Base-by-base conservation (phyloP, 2,329 filamentous ascomycete genomes). In the Paecilomyces formosus region DNA sequence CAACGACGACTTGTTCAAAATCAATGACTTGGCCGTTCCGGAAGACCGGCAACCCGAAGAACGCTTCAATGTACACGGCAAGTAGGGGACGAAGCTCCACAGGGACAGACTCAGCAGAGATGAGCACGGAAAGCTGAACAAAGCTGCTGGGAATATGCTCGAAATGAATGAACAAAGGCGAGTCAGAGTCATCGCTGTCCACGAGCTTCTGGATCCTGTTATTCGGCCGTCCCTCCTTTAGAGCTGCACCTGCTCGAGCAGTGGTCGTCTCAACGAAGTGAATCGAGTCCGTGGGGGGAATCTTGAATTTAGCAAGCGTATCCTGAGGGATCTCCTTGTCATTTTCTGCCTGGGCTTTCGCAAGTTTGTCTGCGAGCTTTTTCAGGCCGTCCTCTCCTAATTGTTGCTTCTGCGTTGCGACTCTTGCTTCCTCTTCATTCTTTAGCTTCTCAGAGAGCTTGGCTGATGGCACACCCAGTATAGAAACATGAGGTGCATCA, bases 71-170 rank as follows among this genome's bases (percentile, higher is more conserved):
- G 69, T 96, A 97, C 49, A 97, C 82, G 2, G 88, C 83, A 54
- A 97, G 79, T 22, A 99, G 76, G 3, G 94, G 94, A 70, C 93
- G 92, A 60, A 93, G 82, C 62, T 92, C 84, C n/a, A 88, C 82
- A 0, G 92, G 90, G 1, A 97, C 80, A 31, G 85, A 79, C 1
- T 86, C 83, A 0, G 92, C 96, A 56, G 90, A 90, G 55, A 97
- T 79, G 58, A 94, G 85, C 22, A 97, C 75, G 54, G 85, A 88
- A 59, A 97, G 82, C 65, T 93, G 88, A 6, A 96, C 91, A 72
- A 99, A 99, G 69, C 91, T 96, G 60, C 90, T 95, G 1, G 88
- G 88, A 13, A 97, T 92, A 68, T 96, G 88, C 74, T 99, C 94
- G 64, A 95, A 99, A 74, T 99, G 93, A n/a, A 99, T 82, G 74